Evolutionary conservation across 2,329 filamentous ascomycete species (phyloP), one percentile per base, ranked within the genome.

Genomic region (Trichophyton schoenleinii): DNA sequence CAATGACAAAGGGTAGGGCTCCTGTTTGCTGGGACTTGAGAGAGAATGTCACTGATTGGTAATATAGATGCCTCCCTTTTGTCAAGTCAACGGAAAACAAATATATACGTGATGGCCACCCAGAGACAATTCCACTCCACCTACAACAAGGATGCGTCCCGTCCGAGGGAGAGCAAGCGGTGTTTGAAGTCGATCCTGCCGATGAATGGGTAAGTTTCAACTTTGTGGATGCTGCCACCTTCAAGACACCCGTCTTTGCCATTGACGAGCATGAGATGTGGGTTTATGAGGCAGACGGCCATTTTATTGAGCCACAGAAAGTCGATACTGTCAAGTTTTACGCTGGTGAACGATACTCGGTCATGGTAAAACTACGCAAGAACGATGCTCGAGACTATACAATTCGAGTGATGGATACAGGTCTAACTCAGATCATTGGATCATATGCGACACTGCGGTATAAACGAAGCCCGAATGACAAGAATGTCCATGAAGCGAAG

Each of bases 361-460:
- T 71, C 13, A 68, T 78, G 58, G 67, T 79, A n/a, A 44, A 20
- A 15, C 4, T 44, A 44, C 74, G 75, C 61, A 71, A 78, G 2
- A 71, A 77, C 52, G 58, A 67, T 60, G 55, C 66, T 3, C 70
- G 68, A 8, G 67, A 73, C 57, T 78, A 78, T 66, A 73, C 70
- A 0, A 74, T 79, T 36, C 80, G 83, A 2, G 72, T 81, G 34
- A 76, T 79, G 28, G 77, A 79, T 22, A 70, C 73, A 8, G 73
- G 72, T 46, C 71, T 76, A 1, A 76, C 78, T 8, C 83, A 86
- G 68, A 74, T 83, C 49, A 73, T 85, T 34, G 73, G 74, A 8
- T 81, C 78, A 0, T 74, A 77, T 49, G 81, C 79, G 0, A 71
- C 77, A 2, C 69, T 86, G 22, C 71, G 72, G 0, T 78, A 79